A percentile compares a stretch with the other conserved stretches of the same genome.
phyloP scores from a whole-genome alignment of 2,329 filamentous ascomycete species.

The Trichophaea hybrida region DNA sequence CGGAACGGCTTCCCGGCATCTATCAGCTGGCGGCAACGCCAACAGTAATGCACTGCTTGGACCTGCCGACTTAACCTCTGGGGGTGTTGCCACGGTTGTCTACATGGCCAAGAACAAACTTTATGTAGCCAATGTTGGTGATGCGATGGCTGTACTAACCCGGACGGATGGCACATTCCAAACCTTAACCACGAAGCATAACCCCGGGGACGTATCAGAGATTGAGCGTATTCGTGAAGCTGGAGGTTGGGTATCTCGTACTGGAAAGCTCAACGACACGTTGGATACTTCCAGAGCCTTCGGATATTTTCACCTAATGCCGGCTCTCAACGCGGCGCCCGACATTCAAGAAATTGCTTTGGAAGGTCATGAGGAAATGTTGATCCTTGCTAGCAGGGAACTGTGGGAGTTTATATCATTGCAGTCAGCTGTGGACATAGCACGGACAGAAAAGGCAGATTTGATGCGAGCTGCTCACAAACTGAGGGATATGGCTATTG shows the following conservation, averaged over 20 bases:
- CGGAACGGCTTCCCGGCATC: slow-evolving; percentile 39
- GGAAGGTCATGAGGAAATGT: slow-evolving; percentile 62
- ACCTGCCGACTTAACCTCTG: slow-evolving; percentile 78
- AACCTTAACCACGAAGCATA: slow-evolving; percentile 79
- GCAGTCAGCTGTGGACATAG: slow-evolving; percentile 82
- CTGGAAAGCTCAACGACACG: slow-evolving; percentile 81
- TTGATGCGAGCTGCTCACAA: slow-evolving; percentile 93
- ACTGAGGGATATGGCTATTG: slow-evolving; percentile 83
- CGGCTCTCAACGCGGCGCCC: slow-evolving; percentile 81
- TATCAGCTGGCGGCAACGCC: slow-evolving; percentile 36
- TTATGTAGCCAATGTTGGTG: slow-evolving; percentile 87
- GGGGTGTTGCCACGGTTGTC: slow-evolving; percentile 79
- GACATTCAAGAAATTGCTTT: slow-evolving; percentile 65
- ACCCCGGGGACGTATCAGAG: slow-evolving; percentile 74
- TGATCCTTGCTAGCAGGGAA: slow-evolving; percentile 78
- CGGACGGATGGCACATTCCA: slow-evolving; percentile 72
- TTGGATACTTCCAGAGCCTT: slow-evolving; percentile 89
- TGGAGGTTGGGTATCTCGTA: slow-evolving; percentile 87
- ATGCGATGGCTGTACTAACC: slow-evolving; percentile 90
- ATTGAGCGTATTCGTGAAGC: slow-evolving; percentile 82
- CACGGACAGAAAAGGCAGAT: slow-evolving; percentile 70
- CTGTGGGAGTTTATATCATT: slow-evolving; percentile 90
- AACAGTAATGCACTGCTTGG: slow-evolving; percentile 50
- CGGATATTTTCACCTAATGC: slow-evolving; percentile 84
- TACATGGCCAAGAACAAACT: slow-evolving; percentile 83